These are phyloP conservation scores for Cucurbita argyrosperma DNA, from an alignment of 306 rosid genomes.

Conservation along the genomic window DNA sequence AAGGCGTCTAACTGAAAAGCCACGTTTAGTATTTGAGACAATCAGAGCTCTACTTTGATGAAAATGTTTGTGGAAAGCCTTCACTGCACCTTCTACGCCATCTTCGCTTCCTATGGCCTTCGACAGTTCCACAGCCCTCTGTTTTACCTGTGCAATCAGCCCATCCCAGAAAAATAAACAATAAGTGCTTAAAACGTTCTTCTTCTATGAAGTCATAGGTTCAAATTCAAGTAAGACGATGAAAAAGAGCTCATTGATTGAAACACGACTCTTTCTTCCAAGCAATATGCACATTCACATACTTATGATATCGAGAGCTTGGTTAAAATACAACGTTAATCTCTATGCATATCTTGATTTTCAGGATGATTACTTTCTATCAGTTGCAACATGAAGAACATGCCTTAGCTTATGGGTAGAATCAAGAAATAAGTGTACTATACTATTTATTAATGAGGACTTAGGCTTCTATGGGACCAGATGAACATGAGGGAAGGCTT, in stretches of 20 bases:
- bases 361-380: too few species aligned
- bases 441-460: too few species aligned
- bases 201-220: neutral
- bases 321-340: neutral
- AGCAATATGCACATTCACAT: neutral
- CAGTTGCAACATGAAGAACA: too few species aligned
- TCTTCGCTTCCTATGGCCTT: slow-evolving; percentile 68
- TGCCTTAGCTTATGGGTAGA: too few species aligned
- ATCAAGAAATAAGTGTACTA: too few species aligned
- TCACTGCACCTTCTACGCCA: slow-evolving; percentile 68
- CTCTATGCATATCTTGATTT: too few species aligned
- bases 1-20: slow-evolving; percentile 32
- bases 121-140: slow-evolving; percentile 45
- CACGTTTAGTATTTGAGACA: slow-evolving; percentile 17
- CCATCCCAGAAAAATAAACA: neutral
- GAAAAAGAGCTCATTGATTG: neutral
- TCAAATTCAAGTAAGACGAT: neutral
- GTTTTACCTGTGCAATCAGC: slow-evolving; percentile 45
- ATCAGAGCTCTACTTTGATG: neutral
- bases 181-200: neutral
- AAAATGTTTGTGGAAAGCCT: slow-evolving; percentile 67
- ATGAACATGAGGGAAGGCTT: too few species aligned
- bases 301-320: neutral
- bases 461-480: too few species aligned
- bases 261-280: neutral